Percentiles rank a stretch among this genome's conserved stretches.
Evolutionary conservation across 176 grass and related monocot genomes (phyloP).

Genomic region (Musa itinerans): DNA sequence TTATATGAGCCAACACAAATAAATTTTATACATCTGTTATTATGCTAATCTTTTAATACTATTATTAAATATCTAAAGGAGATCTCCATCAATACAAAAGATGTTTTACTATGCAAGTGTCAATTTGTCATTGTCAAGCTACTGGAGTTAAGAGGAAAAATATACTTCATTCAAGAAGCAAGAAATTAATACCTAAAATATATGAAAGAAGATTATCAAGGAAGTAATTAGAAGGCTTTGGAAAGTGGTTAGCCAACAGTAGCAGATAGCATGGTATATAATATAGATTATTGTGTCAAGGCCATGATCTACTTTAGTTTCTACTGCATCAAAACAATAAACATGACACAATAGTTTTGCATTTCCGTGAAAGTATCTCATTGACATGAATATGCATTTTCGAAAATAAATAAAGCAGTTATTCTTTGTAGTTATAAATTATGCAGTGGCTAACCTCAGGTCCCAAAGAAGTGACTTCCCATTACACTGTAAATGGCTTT

Average conservation of each 20-base stretch:
- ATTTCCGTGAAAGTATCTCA: neutral
- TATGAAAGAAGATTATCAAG: too few relatives aligned
- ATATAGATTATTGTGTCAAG: too few relatives aligned
- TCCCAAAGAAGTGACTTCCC: slow-evolving; percentile 74
- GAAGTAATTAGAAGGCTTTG: too few relatives aligned
- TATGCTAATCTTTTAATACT: neutral
- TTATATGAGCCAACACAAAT: neutral
- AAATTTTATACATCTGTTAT: neutral
- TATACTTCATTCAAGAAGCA: too few relatives aligned
- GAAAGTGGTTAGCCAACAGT: too few relatives aligned
- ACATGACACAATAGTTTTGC: neutral
- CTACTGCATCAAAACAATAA: too few relatives aligned
- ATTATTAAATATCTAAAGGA: neutral
- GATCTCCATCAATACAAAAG: neutral
- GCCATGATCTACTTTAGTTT: too few relatives aligned
- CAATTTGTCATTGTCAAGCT: too few relatives aligned
- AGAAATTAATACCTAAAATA: too few relatives aligned
- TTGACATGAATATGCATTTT: neutral
- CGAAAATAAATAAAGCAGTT: neutral
- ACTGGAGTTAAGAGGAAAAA: too few relatives aligned
- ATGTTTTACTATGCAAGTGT: too few relatives aligned
- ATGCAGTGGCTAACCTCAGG: slow-evolving; percentile 44
- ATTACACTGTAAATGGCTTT: slow-evolving; percentile 96
- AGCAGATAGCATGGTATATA: too few relatives aligned
- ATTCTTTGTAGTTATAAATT: neutral